Evolutionary conservation across 306 rosid species (phyloP).

Genomic region (Castanea sativa): DNA sequence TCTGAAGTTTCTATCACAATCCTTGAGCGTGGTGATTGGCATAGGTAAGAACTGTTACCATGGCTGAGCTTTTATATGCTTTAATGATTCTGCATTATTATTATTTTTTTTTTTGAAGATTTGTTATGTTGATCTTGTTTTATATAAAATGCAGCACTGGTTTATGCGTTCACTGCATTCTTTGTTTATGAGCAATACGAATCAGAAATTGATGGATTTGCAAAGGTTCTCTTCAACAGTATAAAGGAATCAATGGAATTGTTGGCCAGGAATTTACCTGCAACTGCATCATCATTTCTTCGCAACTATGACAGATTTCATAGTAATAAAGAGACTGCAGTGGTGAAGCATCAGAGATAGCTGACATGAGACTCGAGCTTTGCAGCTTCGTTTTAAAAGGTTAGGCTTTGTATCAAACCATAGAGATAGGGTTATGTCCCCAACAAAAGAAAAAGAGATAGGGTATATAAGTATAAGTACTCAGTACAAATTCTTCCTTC

Average conservation of each 20-base stretch:
- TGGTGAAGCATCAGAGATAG: conserved; percentile 31
- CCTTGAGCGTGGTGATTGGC: conserved; percentile 44
- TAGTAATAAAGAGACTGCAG: conserved; percentile 8
- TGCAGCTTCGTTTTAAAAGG: conserved; percentile 17
- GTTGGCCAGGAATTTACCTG: conserved; percentile 43
- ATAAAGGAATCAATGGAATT: conserved; percentile 26
- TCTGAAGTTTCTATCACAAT: conserved; percentile 50
- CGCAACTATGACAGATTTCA: conserved; percentile 10
- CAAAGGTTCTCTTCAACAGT: conserved; percentile 25
- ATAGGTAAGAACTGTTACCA: conserved; percentile 48
- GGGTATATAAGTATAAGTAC: background rate
- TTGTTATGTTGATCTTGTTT: background rate
- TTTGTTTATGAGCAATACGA: conserved; percentile 82
- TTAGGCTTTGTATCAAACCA: conserved; percentile 11
- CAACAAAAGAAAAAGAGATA: background rate
- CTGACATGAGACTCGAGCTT: conserved; percentile 6
- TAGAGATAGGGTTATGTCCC: conserved; percentile 9
- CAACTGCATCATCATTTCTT: conserved; percentile 32
- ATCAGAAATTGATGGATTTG: conserved; percentile 54
- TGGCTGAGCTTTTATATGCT: background rate
- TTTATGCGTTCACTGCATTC: conserved; percentile 64
- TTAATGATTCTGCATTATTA: conserved; percentile 7
- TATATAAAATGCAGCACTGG: conserved; percentile 50
- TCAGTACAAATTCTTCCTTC: background rate
- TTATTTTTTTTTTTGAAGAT: background rate